phyloP scores from a whole-genome alignment of 495 filamentous ascomycete species.

The Penicillium waksmanii region DNA sequence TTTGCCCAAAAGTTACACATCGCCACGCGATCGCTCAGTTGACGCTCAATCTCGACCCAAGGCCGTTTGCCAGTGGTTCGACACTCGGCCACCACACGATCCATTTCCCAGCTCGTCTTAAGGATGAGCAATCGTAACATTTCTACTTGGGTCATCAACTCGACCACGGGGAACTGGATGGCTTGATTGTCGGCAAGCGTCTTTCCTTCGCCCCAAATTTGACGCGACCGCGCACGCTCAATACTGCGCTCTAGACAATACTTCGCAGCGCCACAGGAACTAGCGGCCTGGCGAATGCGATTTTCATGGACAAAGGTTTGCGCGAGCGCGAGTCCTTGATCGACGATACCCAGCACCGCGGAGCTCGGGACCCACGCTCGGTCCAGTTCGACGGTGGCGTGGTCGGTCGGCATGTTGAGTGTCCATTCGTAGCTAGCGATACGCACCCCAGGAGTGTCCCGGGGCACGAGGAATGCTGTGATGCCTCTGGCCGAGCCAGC shows the following conservation, averaged over 20 bases:
- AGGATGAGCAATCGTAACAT: slow-evolving; percentile 64
- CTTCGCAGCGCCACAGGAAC: slow-evolving; percentile 57
- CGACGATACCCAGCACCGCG: slow-evolving; percentile 50
- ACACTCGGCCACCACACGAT: slow-evolving; percentile 47
- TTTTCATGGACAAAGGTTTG: slow-evolving; percentile 68
- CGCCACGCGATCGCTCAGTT: slow-evolving; percentile 57
- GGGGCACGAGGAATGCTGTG: slow-evolving; percentile 59
- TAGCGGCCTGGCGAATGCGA: slow-evolving; percentile 62
- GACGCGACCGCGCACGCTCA: slow-evolving; percentile 52
- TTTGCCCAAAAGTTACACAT: slow-evolving; percentile 72
- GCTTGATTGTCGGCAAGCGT: slow-evolving; percentile 59
- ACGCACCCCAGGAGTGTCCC: slow-evolving; percentile 45
- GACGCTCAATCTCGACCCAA: slow-evolving; percentile 54
- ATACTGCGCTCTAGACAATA: slow-evolving; percentile 60
- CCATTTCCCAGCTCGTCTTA: slow-evolving; percentile 62
- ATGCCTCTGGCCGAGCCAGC: slow-evolving; percentile 54
- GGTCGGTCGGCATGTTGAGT: slow-evolving; percentile 66
- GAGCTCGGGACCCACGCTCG: slow-evolving; percentile 52
- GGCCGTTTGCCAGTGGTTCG: slow-evolving; percentile 20
- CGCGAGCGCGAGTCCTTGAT: slow-evolving; percentile 56
- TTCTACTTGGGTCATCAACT: slow-evolving; percentile 60
- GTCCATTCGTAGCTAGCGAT: slow-evolving; percentile 62
- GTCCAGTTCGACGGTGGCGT: slow-evolving; percentile 55
- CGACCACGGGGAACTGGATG: slow-evolving; percentile 64
- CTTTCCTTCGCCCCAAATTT: slow-evolving; percentile 55